phyloP scores from a whole-genome alignment of 2,329 filamentous ascomycete genomes.

The Elsinoe ampelina region DNA sequence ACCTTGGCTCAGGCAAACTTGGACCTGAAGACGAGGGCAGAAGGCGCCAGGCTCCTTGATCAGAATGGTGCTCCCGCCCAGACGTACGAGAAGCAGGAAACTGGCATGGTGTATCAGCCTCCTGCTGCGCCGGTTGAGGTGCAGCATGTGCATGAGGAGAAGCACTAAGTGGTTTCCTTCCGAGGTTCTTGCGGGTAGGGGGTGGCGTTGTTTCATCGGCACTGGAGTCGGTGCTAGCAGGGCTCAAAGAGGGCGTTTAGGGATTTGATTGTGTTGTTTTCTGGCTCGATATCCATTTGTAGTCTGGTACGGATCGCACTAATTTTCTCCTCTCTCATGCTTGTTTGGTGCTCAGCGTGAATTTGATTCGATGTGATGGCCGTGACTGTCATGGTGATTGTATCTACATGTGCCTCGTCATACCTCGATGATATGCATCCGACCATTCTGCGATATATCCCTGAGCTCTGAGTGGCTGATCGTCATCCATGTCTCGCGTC shows the following conservation, averaged over 20 bases:
- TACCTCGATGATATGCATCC: too few relatives aligned
- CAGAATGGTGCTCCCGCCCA: neutral
- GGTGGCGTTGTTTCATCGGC: neutral
- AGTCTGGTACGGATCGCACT: neutral
- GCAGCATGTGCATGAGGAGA: neutral
- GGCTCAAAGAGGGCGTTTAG: too few relatives aligned
- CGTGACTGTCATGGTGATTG: neutral
- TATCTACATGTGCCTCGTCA: too few relatives aligned
- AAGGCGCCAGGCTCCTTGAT: neutral
- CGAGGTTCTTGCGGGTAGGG: neutral
- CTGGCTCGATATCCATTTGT: neutral
- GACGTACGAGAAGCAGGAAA: slow-evolving; percentile 2
- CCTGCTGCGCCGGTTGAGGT: neutral
- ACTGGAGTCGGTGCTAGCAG: neutral
- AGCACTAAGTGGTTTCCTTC: neutral
- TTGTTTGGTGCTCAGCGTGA: neutral
- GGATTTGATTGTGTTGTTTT: neutral
- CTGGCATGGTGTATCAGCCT: slow-evolving; percentile 9
- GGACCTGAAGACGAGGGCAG: slow-evolving; percentile 3
- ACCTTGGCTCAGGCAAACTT: neutral
- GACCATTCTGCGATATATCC: too few relatives aligned
- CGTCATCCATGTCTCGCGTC: too few relatives aligned
- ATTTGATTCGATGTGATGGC: neutral
- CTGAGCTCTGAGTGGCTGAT: too few relatives aligned
- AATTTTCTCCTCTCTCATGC: neutral